These are phyloP conservation scores for Scleroderma bovista DNA, from an alignment of 768 basidiomycete genomes.

Conservation along the genomic window DNA sequence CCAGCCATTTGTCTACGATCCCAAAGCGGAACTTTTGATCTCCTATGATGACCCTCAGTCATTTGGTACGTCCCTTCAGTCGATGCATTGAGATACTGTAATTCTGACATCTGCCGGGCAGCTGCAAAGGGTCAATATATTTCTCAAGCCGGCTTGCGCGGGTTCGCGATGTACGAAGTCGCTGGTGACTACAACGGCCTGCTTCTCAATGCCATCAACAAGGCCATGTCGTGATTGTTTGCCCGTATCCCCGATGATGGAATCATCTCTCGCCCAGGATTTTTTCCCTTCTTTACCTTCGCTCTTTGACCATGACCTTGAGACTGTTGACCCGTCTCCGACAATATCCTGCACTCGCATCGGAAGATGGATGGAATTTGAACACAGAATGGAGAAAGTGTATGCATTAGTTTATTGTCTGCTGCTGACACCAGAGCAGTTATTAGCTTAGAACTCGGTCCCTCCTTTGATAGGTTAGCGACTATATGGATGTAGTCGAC, in stretches of 20 bases:
- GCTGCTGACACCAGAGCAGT: too few relatives aligned
- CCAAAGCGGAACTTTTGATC: conserved; percentile 47
- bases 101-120: conserved; percentile 1
- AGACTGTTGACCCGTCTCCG: conserved; percentile 1
- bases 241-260: conserved; percentile 1
- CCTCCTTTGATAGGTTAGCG: too few relatives aligned
- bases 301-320: conserved; percentile 6
- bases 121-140: conserved; percentile 42
- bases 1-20: conserved; percentile 67
- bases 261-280: conserved; percentile 1
- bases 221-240: conserved; percentile 15
- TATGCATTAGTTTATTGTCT: too few relatives aligned
- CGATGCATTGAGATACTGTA: too few relatives aligned
- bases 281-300: background rate
- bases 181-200: conserved; percentile 37
- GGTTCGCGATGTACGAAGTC: conserved; percentile 43
- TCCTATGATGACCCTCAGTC: conserved; percentile 63
- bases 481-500: too few relatives aligned
- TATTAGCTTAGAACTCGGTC: too few relatives aligned
- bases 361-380: too few relatives aligned
- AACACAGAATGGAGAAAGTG: too few relatives aligned
- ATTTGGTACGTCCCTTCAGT: conserved; percentile 35
- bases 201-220: conserved; percentile 29
- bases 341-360: too few relatives aligned
- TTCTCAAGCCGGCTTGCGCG: conserved; percentile 25